These are phyloP conservation scores for Leccinum pachyderme DNA, from an alignment of 1,284 basidiomycete species.

Conservation along the genomic window DNA sequence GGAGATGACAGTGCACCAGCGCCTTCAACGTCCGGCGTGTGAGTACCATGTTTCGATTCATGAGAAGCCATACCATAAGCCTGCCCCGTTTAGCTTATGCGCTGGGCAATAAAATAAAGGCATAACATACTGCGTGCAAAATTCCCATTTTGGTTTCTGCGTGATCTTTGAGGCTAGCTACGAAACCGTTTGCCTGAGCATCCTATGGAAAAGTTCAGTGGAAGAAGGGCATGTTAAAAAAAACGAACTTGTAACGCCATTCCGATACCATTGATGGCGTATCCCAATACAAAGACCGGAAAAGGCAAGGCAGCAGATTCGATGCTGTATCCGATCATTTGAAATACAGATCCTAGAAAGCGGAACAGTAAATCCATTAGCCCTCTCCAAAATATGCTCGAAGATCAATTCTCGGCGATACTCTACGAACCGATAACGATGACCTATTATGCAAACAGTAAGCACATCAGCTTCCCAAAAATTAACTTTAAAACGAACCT, in stretches of 20 bases:
- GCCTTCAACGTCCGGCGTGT: constrained; percentile 36
- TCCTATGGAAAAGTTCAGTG: constrained; percentile 14
- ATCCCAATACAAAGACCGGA: constrained; percentile 58
- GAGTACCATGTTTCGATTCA: not conserved
- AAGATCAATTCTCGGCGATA: too few species aligned
- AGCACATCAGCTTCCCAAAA: constrained; percentile 11
- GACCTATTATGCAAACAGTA: constrained; percentile 10
- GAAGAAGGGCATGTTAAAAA: not conserved
- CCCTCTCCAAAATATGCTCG: not conserved
- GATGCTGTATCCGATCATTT: constrained; percentile 49
- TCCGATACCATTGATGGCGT: constrained; percentile 62
- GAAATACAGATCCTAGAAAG: constrained; percentile 32
- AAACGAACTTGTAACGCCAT: constrained; percentile 41
- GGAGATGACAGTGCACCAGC: constrained; percentile 60
- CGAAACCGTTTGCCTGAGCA: constrained; percentile 34
- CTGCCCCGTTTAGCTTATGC: constrained; percentile 20
- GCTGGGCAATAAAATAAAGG: not conserved
- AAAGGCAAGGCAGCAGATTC: constrained; percentile 62
- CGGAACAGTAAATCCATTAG: not conserved
- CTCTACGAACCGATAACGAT: constrained; percentile 28
- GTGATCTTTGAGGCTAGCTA: constrained; percentile 29
- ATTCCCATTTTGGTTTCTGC: constrained; percentile 33
- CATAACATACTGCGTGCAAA: constrained; percentile 25
- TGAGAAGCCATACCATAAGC: constrained; percentile 28
- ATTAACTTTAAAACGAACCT: constrained; percentile 17